Conservation (phyloP, 2,329 filamentous ascomycete species). For the Monosporascus sp. region DNA sequence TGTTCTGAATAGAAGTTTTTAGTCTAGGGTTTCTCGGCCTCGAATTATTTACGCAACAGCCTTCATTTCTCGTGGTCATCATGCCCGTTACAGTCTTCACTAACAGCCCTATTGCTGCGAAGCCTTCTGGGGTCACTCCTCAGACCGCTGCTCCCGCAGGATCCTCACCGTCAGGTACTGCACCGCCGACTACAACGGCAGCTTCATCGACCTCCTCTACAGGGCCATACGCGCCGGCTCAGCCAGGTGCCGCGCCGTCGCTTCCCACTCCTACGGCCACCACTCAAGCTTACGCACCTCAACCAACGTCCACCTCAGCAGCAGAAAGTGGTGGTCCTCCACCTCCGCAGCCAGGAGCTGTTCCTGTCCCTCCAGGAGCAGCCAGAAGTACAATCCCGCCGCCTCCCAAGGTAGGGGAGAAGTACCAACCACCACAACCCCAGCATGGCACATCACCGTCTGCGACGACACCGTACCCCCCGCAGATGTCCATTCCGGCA, state of each 20-base stretch:
- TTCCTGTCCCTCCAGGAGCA: constrained; percentile 37
- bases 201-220: constrained; percentile 15
- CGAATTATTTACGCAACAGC: constrained; percentile 35
- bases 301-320: constrained; percentile 38
- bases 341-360: constrained; percentile 52
- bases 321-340: constrained; percentile 36
- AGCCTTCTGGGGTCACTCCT: constrained; percentile 35
- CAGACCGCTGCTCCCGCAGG: constrained; percentile 20
- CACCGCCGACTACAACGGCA: constrained; percentile 11
- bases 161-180: constrained; percentile 26
- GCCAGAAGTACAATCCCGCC: constrained; percentile 35
- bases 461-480: constrained; percentile 32
- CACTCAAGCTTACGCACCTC: constrained; percentile 27
- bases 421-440: constrained; percentile 28
- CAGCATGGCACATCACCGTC: constrained; percentile 25
- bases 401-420: constrained; percentile 47
- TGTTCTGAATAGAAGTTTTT: no score
- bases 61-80: constrained; percentile 35
- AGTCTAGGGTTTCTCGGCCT: not conserved
- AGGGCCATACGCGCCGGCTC: constrained; percentile 33
- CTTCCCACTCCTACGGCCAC: constrained; percentile 39
- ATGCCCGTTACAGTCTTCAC: constrained; percentile 56
- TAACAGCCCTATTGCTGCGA: constrained; percentile 53
- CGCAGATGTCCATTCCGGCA: constrained; percentile 47
- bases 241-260: constrained; percentile 40